A percentile compares a stretch with the other conserved stretches of the same genome.
Evolutionary conservation across 345 rosid genomes (phyloP).

Genomic region (Toxicodendron radicans): DNA sequence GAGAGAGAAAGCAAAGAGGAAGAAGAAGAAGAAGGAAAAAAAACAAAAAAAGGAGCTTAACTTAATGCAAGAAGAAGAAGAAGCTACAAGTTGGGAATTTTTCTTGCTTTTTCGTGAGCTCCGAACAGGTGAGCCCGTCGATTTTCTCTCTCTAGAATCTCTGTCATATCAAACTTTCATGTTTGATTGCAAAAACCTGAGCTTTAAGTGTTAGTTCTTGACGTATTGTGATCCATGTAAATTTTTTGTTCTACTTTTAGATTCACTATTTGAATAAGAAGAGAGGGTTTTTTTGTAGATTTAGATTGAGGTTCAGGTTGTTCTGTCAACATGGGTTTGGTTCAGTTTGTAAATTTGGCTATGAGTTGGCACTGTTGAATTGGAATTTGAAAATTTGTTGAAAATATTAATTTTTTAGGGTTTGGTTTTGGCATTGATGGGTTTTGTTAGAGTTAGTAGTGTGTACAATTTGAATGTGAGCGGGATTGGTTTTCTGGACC

Average conservation of each 20-base stretch:
- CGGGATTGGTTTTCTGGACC: background rate
- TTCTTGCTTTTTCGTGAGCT: conserved; percentile 22
- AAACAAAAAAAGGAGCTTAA: background rate
- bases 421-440: background rate
- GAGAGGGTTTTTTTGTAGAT: conserved; percentile 9
- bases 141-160: conserved; percentile 21
- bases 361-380: conserved; percentile 4
- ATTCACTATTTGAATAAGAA: conserved; percentile 5
- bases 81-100: conserved; percentile 5
- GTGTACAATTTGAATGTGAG: background rate
- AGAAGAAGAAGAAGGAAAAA: background rate
- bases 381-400: conserved; percentile 8
- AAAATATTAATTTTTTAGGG: background rate
- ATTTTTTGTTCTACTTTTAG: conserved; percentile 2
- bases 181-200: background rate
- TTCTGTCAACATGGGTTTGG: background rate
- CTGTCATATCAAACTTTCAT: conserved; percentile 11
- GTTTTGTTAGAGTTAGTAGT: conserved; percentile 6
- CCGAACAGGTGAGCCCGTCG: conserved; percentile 35
- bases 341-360: conserved; percentile 10
- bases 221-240: conserved; percentile 21
- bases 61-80: conserved; percentile 4
- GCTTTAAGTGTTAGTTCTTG: conserved; percentile 1
- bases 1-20: conserved; percentile 10
- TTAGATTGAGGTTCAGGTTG: conserved; percentile 17